phyloP scores from a whole-genome alignment of 148 eudicot genomes.

The Amaranthus hypochondriacus region DNA sequence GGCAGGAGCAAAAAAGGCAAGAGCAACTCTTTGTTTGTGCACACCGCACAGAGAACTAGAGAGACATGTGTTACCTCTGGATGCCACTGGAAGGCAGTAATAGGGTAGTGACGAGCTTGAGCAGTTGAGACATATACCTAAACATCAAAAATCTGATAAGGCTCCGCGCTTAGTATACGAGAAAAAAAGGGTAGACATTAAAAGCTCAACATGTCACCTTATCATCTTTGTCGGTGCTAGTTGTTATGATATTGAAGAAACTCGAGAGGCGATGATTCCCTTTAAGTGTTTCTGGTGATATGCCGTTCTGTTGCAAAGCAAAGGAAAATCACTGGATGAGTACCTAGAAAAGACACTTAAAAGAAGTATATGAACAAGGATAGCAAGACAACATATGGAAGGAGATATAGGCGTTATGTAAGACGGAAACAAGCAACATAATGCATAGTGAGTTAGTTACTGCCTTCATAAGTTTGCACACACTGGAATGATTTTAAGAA shows the following conservation, averaged over 20 bases:
- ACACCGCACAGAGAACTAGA: not conserved
- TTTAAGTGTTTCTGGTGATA: conserved; percentile 76
- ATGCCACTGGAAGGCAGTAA: conserved; percentile 96
- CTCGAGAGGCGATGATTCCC: conserved; percentile 43
- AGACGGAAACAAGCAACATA: not conserved
- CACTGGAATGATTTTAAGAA: not conserved
- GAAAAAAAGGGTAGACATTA: conserved; percentile 2
- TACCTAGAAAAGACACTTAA: not conserved
- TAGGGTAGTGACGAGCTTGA: conserved; percentile 66
- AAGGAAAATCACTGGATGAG: not conserved
- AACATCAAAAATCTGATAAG: conserved; percentile 10
- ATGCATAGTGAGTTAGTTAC: not conserved
- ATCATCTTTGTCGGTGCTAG: conserved; percentile 61
- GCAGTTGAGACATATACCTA: conserved; percentile 93
- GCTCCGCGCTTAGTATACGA: not conserved
- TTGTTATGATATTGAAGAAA: conserved; percentile 77
- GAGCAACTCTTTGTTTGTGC: not conserved
- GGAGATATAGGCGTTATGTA: not conserved
- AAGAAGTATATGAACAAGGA: not conserved
- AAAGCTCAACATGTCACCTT: conserved; percentile 46
- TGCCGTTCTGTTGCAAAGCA: conserved; percentile 58
- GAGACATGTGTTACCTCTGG: conserved; percentile 65
- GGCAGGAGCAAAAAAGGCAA: not conserved
- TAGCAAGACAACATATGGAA: not conserved
- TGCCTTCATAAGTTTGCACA: no score